Conservation (phyloP, 768 basidiomycete species). For the Leccinum incarnatum region DNA sequence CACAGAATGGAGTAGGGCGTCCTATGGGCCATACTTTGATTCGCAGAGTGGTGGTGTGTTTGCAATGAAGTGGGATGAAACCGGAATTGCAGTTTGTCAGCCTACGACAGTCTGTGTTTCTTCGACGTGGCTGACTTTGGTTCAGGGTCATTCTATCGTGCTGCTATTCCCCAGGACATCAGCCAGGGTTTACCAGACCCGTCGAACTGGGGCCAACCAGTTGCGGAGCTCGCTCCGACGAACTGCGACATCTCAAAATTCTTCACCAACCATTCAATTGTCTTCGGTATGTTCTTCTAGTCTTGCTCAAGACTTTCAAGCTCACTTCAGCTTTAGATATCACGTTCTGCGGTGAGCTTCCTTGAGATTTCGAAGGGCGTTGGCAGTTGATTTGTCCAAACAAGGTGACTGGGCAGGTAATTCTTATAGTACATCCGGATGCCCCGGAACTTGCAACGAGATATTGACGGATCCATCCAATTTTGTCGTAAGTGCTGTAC, state of each 20-base stretch:
- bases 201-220: slow-evolving; percentile 64
- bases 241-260: slow-evolving; percentile 56
- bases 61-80: slow-evolving; percentile 86
- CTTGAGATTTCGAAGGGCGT: neutral
- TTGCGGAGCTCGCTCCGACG: slow-evolving; percentile 52
- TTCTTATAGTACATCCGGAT: slow-evolving; percentile 68
- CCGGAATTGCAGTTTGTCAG: slow-evolving; percentile 74
- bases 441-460: slow-evolving; percentile 70
- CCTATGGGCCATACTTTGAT: slow-evolving; percentile 83
- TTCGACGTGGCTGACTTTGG: slow-evolving; percentile 3
- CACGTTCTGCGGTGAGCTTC: slow-evolving; percentile 68
- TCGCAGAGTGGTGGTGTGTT: slow-evolving; percentile 79
- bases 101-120: neutral
- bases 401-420: slow-evolving; percentile 84
- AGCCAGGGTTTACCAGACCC: slow-evolving; percentile 59
- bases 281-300: slow-evolving; percentile 57
- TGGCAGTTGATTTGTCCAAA: slow-evolving; percentile 11
- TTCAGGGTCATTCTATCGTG: slow-evolving; percentile 80
- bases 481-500: slow-evolving; percentile 55
- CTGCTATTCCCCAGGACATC: slow-evolving; percentile 70
- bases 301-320: neutral
- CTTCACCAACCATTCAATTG: slow-evolving; percentile 68
- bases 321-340: slow-evolving; percentile 51
- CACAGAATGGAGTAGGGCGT: slow-evolving; percentile 75
- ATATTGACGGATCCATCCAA: slow-evolving; percentile 65